phyloP scores from a whole-genome alignment of 2,329 filamentous ascomycete species.

The Ceratocystis variospora region DNA sequence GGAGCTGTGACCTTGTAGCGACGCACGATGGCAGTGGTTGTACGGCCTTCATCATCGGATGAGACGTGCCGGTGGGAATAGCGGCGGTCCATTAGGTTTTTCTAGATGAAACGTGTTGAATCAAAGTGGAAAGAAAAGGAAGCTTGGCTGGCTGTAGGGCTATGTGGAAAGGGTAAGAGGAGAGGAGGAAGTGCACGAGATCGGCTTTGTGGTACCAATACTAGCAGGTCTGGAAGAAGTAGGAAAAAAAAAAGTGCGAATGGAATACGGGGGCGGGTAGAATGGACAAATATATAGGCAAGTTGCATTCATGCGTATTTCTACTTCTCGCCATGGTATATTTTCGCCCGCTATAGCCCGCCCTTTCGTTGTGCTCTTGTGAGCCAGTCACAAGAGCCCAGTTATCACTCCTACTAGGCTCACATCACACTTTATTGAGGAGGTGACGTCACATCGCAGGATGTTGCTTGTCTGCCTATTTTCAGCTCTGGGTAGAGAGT shows the following conservation, averaged over 20 bases:
- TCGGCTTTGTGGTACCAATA: too few species aligned
- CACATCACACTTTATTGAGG: not conserved
- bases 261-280: too few species aligned
- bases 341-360: not conserved
- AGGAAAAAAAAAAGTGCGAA: too few species aligned
- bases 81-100: not conserved
- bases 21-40: slow-evolving; percentile 35
- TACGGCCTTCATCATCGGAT: slow-evolving; percentile 35
- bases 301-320: too few species aligned
- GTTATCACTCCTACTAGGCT: not conserved
- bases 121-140: not conserved
- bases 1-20: slow-evolving; percentile 38
- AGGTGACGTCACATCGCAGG: not conserved
- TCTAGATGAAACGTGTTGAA: not conserved
- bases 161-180: too few species aligned
- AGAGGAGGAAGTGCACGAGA: too few species aligned
- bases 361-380: not conserved
- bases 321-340: not conserved
- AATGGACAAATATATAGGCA: too few species aligned
- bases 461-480: not conserved
- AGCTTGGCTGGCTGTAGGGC: not conserved
- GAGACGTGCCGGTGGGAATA: slow-evolving; percentile 24
- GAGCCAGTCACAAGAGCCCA: not conserved
- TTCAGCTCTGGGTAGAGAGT: too few species aligned
- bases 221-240: too few species aligned